Conservation (phyloP, 2,329 filamentous ascomycete genomes). For the Plenodomus biglobosus region DNA sequence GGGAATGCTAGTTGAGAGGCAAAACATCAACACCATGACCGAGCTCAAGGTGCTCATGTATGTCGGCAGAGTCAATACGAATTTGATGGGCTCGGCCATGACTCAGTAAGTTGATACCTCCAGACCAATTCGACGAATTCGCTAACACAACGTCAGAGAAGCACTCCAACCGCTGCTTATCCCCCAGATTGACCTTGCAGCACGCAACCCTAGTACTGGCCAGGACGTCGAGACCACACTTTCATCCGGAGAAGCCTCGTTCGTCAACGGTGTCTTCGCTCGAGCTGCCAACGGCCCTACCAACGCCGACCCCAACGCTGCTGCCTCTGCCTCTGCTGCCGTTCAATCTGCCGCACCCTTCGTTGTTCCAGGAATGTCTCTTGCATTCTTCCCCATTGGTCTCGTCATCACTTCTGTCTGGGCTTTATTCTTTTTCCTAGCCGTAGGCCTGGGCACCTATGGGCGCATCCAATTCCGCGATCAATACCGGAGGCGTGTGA, state of each 20-base stretch:
- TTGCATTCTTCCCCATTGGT: conserved; percentile 71
- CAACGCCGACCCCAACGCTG: conserved; percentile 46
- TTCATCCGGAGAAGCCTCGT: conserved; percentile 69
- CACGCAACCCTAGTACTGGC: conserved; percentile 52
- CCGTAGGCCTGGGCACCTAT: conserved; percentile 64
- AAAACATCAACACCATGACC: conserved; percentile 29
- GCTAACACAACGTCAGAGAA: conserved; percentile 47
- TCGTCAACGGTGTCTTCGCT: conserved; percentile 71
- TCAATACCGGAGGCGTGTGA: conserved; percentile 59
- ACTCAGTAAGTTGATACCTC: conserved; percentile 58
- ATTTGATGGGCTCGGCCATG: conserved; percentile 58
- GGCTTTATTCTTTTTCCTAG: conserved; percentile 57
- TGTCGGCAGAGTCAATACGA: conserved; percentile 66
- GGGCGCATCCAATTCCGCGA: conserved; percentile 68
- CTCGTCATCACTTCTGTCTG: conserved; percentile 67
- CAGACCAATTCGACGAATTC: background rate
- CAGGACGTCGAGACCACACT: conserved; percentile 63
- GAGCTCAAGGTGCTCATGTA: conserved; percentile 66
- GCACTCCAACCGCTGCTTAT: conserved; percentile 65
- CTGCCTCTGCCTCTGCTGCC: conserved; percentile 46
- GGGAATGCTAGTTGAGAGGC: conserved; percentile 33
- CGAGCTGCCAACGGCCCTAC: conserved; percentile 55
- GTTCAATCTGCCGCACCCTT: conserved; percentile 55
- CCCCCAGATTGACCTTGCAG: conserved; percentile 68
- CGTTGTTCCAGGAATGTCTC: conserved; percentile 66